Base-by-base conservation (phyloP, 2,329 filamentous ascomycete genomes). In the Aspergillus carbonarius region DNA sequence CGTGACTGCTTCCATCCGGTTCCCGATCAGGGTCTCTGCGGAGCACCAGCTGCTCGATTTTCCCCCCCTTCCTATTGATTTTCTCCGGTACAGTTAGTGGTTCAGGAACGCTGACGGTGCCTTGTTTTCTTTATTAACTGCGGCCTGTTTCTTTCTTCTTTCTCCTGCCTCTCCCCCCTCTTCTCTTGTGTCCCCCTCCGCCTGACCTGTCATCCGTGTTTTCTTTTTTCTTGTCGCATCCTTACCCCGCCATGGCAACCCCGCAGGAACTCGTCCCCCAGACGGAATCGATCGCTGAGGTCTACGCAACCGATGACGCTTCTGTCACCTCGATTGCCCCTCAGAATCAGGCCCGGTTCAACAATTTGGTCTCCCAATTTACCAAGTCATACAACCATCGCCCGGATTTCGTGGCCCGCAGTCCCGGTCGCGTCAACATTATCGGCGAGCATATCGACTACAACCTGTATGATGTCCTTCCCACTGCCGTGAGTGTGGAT, bases 391-490 rank as follows among this genome's bases (percentile, higher is more conserved):
- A 93, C 76, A 88, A 86, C 66, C 82, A 85, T 53, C 79, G 82
- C 15, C 87, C 93, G 39, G 84, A 90, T 59, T 97, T 96, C 70
- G 86, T 98, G 18, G 86, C 93, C 9, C 88, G 95, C 63, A 96
- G 93, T 56, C 95, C 95, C 1, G 95, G 95, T 60, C 86, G 95
- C 66, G 95, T 99, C 66, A 98, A 98, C 80, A 95, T 99, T 71
- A 97, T 99, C 73, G 95, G 95, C 75, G 95, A 99, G 83, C 95
- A 99, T 80, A 96, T 99, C 70, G 95, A 99, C 80, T 99, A 99
- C 80, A 96, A 92, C 13, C 85, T 99, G 18, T 99, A 98, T 81
- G 88, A 95, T 67, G 93, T 97, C 60, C 83, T 99, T 23, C 95
- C 95, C 54, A 97, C 97, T 87, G 95, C 93, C 62, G 92, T 98